Evolutionary conservation across 2,329 filamentous ascomycete species (phyloP), one percentile per base, ranked within the genome.

Genomic region (Diaporthe sp.): DNA sequence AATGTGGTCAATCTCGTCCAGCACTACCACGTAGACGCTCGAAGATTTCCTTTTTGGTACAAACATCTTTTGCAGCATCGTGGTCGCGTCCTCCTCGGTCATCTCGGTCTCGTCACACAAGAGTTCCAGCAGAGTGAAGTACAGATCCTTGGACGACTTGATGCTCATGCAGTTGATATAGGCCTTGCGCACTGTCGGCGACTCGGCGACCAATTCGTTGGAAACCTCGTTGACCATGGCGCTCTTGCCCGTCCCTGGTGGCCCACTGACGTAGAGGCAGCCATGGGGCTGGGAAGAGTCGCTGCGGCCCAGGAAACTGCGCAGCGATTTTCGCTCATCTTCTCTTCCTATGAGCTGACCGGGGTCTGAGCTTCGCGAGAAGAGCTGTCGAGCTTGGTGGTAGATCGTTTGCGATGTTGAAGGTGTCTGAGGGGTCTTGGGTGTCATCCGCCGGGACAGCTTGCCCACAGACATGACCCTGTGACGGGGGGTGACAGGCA

Each of bases 81-180:
- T 88, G 73, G 93, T 89, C 46, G 94, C 93, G 67, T 94, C 91
- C 76, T 90, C 90, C 79, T 94, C 93, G 13, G 89, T 85, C 49
- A 92, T 83, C 55, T 93, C 90, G 25, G 85, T 83, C 44, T 89
- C 88, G 73, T 92, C 88, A 17, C 89, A 89, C 74, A 93, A 87
- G 57, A 96, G 91, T 73, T 94, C 92, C 17, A 96, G 85, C 25
- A 99, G 87, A 28, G 93, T 96, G 77, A 90, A 89, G 84, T 97
- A 98, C 31, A 99, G 89, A 81, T 98, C 96, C 78, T 92, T 92
- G 2, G 95, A 94, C 46, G 92, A 95, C 81, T 97, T 97, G 84
- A 98, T 92, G 84, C 96, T 98, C 92, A 98, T 98, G 85, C 97
- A 99, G 83, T 99, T 99, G 88, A 99, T 90, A 81, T 96, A 96